These are phyloP conservation scores for Ogataea zsoltii DNA, from an alignment of 805 yeast genomes.

Conservation along the genomic window DNA sequence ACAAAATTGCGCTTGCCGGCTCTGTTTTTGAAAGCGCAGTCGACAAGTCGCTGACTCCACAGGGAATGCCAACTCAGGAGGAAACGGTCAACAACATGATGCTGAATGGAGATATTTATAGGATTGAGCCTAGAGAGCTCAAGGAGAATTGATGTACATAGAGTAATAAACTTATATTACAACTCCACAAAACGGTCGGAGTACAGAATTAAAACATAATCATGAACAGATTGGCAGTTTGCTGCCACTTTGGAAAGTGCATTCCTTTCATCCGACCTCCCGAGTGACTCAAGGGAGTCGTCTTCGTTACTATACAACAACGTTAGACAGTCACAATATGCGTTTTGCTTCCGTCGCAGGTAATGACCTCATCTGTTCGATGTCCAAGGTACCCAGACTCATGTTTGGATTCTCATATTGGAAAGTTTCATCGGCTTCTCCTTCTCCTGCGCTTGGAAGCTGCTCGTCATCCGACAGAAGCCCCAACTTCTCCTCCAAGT, in stretches of 20 bases:
- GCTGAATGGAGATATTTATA: slow-evolving; percentile 37
- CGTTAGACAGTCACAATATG: too few relatives aligned
- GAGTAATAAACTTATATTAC: too few relatives aligned
- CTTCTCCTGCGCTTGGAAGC: slow-evolving; percentile 7
- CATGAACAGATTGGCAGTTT: too few relatives aligned
- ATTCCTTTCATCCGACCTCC: too few relatives aligned
- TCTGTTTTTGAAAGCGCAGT: slow-evolving; percentile 63
- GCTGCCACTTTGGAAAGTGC: too few relatives aligned
- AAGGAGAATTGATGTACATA: not conserved
- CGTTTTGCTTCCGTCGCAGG: slow-evolving; percentile 22
- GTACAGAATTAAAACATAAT: too few relatives aligned
- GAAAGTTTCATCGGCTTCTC: slow-evolving; percentile 14
- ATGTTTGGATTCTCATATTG: slow-evolving; percentile 15
- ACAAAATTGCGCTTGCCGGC: slow-evolving; percentile 61
- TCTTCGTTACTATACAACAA: too few relatives aligned
- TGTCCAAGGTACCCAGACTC: slow-evolving; percentile 24
- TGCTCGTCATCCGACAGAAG: slow-evolving; percentile 26
- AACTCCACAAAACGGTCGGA: too few relatives aligned
- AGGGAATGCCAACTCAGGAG: slow-evolving; percentile 29
- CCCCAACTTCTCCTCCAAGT: slow-evolving; percentile 24
- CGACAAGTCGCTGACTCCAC: slow-evolving; percentile 34
- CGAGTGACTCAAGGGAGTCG: too few relatives aligned
- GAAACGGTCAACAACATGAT: slow-evolving; percentile 34
- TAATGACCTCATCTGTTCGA: slow-evolving; percentile 14
- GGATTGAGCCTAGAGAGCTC: slow-evolving; percentile 35